Evolutionary conservation across 129 eudicot genomes (phyloP).

Genomic region (Artemisia tridentata): DNA sequence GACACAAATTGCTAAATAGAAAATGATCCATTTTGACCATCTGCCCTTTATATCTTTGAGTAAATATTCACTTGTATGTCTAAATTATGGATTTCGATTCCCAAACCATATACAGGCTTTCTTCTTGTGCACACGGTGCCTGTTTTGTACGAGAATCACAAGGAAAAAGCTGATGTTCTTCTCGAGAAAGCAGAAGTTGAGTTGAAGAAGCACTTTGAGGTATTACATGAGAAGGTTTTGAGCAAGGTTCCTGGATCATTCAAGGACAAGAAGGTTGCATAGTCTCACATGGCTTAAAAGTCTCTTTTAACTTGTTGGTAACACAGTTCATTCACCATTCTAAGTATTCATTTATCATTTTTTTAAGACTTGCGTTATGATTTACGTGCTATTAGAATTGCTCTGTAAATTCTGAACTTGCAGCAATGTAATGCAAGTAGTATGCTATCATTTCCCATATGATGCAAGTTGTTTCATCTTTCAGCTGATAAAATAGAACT

Average conservation of each 20-base stretch:
- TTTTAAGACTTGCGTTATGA: neutral
- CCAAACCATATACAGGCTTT: constrained; percentile 40
- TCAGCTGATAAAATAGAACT: neutral
- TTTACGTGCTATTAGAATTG: constrained; percentile 10
- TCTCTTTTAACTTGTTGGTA: constrained; percentile 5
- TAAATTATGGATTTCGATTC: neutral
- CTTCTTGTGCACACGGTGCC: constrained; percentile 73
- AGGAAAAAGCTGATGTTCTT: constrained; percentile 64
- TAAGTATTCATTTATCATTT: constrained; percentile 3
- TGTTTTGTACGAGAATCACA: constrained; percentile 67
- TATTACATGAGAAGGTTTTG: constrained; percentile 61
- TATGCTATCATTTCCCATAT: constrained; percentile 3
- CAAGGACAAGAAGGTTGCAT: constrained; percentile 44
- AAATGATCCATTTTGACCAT: neutral
- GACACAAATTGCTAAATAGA: neutral
- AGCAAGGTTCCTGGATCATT: constrained; percentile 64
- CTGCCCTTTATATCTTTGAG: neutral
- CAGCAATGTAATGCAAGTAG: constrained; percentile 14
- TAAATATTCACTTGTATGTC: neutral
- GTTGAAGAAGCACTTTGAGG: constrained; percentile 72
- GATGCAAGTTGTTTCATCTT: neutral
- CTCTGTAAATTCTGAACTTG: constrained; percentile 25
- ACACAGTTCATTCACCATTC: constrained; percentile 8
- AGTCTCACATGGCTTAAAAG: constrained; percentile 8
- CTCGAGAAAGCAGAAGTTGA: constrained; percentile 71